A percentile compares a stretch with the other conserved stretches of the same genome.
These are phyloP conservation scores for Bruguiera hainesii DNA, from an alignment of 441 rosid genomes.

Conservation along the genomic window DNA sequence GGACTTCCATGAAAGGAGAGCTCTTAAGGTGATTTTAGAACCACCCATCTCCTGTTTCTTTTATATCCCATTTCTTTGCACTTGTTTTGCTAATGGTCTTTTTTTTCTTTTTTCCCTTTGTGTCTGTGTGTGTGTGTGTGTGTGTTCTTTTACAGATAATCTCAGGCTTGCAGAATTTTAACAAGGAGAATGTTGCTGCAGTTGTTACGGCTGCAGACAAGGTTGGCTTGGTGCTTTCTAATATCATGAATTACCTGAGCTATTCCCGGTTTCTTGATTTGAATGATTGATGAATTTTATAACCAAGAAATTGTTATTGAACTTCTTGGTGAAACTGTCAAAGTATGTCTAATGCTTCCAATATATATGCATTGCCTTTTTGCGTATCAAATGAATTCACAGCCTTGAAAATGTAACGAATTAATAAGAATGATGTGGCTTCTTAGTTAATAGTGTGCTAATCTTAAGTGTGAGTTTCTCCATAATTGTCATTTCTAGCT, in stretches of 20 bases:
- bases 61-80: neutral
- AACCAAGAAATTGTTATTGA: too few relatives aligned
- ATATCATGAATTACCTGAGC: neutral
- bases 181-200: slow-evolving; percentile 52
- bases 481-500: neutral
- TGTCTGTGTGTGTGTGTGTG: neutral
- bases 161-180: slow-evolving; percentile 54
- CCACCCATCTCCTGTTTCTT: neutral
- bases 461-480: neutral
- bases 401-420: too few relatives aligned
- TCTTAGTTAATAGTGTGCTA: too few relatives aligned
- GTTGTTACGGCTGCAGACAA: slow-evolving; percentile 64
- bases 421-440: too few relatives aligned
- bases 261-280: neutral
- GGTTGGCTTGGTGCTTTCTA: slow-evolving; percentile 25
- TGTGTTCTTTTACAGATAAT: slow-evolving; percentile 35
- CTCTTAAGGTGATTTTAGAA: slow-evolving; percentile 42
- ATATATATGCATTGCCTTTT: too few relatives aligned
- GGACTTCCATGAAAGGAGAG: slow-evolving; percentile 45
- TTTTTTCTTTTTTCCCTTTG: neutral
- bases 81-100: neutral
- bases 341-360: too few relatives aligned
- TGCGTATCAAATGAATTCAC: too few relatives aligned
- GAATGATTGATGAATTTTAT: too few relatives aligned
- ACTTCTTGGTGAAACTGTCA: too few relatives aligned